Evolutionary conservation across 2,329 filamentous ascomycete species (phyloP).

Genomic region (Helotiales sp.): DNA sequence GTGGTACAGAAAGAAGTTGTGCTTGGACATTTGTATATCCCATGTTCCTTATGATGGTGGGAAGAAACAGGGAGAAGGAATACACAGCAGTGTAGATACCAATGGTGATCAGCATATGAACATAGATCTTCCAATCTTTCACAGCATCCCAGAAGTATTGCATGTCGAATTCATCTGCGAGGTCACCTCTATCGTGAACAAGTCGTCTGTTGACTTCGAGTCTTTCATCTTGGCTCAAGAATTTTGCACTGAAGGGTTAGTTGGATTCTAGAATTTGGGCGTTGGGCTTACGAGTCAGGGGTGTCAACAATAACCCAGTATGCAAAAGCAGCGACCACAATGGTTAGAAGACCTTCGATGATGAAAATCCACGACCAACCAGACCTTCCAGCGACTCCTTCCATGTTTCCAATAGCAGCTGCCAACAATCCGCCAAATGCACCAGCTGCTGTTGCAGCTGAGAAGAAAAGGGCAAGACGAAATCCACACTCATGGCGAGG

Average conservation of each 20-base stretch:
- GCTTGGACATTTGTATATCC: constrained; percentile 60
- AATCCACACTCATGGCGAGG: constrained; percentile 63
- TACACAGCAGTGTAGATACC: constrained; percentile 58
- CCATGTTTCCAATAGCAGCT: constrained; percentile 59
- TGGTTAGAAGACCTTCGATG: constrained; percentile 60
- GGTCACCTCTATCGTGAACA: constrained; percentile 67
- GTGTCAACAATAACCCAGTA: constrained; percentile 64
- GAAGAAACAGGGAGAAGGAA: constrained; percentile 48
- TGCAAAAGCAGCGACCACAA: constrained; percentile 50
- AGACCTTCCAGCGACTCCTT: constrained; percentile 57
- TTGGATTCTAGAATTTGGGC: background rate
- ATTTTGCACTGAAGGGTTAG: constrained; percentile 52
- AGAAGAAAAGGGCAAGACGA: constrained; percentile 67
- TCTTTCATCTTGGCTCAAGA: constrained; percentile 51
- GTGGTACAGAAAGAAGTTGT: constrained; percentile 54
- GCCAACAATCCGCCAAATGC: constrained; percentile 59
- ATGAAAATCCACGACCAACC: constrained; percentile 87
- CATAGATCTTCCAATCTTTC: constrained; percentile 59
- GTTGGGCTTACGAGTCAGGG: constrained; percentile 47
- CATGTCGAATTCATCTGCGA: constrained; percentile 64
- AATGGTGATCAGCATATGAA: constrained; percentile 59
- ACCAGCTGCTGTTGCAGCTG: constrained; percentile 57
- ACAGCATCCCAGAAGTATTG: constrained; percentile 62
- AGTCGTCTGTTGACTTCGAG: constrained; percentile 72
- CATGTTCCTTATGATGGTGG: constrained; percentile 55